Conservation (phyloP, 78 protist genomes). For the Dictyostelium capitatum region DNA sequence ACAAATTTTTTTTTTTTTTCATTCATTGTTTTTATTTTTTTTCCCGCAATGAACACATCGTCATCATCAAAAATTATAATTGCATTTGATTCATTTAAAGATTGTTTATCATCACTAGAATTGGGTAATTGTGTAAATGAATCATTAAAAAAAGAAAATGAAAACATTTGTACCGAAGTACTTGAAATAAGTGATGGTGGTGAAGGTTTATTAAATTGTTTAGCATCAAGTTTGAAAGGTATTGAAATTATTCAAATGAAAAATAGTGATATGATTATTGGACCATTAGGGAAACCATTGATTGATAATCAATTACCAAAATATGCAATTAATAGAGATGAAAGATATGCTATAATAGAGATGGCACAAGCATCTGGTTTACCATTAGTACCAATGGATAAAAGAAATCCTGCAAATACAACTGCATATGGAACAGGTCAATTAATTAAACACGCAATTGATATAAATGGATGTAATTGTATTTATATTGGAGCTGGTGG, state of each 20-base stretch:
- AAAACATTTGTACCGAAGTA: neutral
- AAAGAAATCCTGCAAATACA: constrained; percentile 68
- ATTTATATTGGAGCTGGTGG: constrained; percentile 86
- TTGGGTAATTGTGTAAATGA: constrained; percentile 11
- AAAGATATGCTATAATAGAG: constrained; percentile 69
- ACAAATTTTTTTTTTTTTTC: neutral
- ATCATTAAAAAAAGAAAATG: neutral
- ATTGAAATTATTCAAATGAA: neutral
- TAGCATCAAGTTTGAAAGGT: neutral
- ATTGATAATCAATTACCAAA: neutral
- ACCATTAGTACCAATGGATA: constrained; percentile 35
- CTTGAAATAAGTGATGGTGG: constrained; percentile 73
- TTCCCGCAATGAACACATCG: neutral
- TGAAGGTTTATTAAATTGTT: constrained; percentile 51
- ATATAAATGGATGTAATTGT: neutral
- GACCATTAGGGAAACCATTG: constrained; percentile 20
- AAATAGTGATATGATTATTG: neutral
- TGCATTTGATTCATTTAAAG: constrained; percentile 53
- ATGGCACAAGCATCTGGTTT: constrained; percentile 78
- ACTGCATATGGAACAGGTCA: constrained; percentile 85
- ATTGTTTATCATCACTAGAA: constrained; percentile 42
- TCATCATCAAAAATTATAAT: neutral
- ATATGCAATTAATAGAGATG: neutral
- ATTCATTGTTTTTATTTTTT: neutral
- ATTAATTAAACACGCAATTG: constrained; percentile 53